Conservation (phyloP, 148 eudicot genomes). For the Euryodendron excelsum region DNA sequence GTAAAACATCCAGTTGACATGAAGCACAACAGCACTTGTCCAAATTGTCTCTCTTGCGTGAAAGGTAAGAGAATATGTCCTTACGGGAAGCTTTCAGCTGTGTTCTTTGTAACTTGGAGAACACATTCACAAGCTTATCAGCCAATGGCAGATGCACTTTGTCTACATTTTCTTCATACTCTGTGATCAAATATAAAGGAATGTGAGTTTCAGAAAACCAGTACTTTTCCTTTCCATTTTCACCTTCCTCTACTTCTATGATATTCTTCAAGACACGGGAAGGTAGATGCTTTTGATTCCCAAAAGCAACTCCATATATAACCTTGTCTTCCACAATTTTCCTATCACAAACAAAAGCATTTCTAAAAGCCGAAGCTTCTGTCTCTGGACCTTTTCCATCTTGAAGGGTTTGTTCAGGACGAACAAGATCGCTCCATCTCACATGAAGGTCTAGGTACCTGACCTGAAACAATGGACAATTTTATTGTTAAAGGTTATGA, state of each 20-base stretch:
- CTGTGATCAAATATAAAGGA: constrained; percentile 86
- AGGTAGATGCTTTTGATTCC: constrained; percentile 83
- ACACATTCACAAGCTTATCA: constrained; percentile 25
- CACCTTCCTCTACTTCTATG: constrained; percentile 60
- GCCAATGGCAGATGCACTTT: constrained; percentile 26
- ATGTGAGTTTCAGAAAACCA: constrained; percentile 81
- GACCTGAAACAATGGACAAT: constrained; percentile 45
- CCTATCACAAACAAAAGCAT: constrained; percentile 71
- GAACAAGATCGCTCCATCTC: constrained; percentile 87
- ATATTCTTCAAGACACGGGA: constrained; percentile 78
- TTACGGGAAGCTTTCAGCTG: constrained; percentile 68
- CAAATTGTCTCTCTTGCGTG: constrained; percentile 50
- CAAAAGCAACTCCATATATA: constrained; percentile 75
- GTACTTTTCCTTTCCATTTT: constrained; percentile 64
- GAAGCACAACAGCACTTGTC: constrained; percentile 59
- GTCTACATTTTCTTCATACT: constrained; percentile 60
- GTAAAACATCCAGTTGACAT: constrained; percentile 61
- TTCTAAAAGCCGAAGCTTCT: constrained; percentile 80
- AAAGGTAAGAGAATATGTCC: constrained; percentile 59
- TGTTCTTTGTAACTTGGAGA: constrained; percentile 56
- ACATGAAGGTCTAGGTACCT: constrained; percentile 75
- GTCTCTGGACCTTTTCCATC: constrained; percentile 88
- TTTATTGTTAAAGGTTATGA: constrained; percentile 5
- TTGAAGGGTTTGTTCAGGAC: constrained; percentile 69
- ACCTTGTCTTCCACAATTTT: constrained; percentile 56